phyloP scores from a whole-genome alignment of 257 asterid species.

The Nicotiana tomentosiformis region DNA sequence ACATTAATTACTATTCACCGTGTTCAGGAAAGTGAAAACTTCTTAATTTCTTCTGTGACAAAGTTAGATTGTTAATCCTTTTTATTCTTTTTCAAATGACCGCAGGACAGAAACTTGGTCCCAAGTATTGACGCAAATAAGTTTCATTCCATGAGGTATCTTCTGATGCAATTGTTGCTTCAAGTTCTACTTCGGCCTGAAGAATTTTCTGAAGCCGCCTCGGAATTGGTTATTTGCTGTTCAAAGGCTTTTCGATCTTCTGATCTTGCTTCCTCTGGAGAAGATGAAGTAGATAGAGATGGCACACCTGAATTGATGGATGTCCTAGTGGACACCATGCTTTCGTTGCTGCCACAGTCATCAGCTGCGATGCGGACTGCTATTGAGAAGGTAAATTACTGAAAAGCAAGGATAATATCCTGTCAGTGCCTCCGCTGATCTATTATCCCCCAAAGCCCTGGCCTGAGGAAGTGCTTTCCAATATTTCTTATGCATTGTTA shows the following conservation, averaged over 20 bases:
- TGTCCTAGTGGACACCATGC: slow-evolving; percentile 91
- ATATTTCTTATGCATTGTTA: neutral
- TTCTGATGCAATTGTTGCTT: slow-evolving; percentile 83
- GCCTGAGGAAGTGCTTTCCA: neutral
- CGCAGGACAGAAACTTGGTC: slow-evolving; percentile 60
- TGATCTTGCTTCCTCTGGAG: slow-evolving; percentile 57
- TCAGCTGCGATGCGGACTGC: slow-evolving; percentile 78
- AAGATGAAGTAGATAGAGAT: slow-evolving; percentile 60
- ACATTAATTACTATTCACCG: neutral
- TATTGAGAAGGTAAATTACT: slow-evolving; percentile 67
- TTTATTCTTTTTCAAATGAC: slow-evolving; percentile 10
- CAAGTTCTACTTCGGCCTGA: slow-evolving; percentile 80
- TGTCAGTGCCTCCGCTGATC: neutral
- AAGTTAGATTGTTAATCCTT: neutral
- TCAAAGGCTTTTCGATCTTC: slow-evolving; percentile 57
- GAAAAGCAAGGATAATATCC: neutral
- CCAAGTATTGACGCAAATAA: slow-evolving; percentile 42
- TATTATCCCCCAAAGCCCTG: neutral
- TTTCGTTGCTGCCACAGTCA: slow-evolving; percentile 79
- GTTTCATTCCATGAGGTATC: slow-evolving; percentile 65
- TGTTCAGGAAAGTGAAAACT: neutral
- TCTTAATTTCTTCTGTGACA: neutral
- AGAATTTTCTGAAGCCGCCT: slow-evolving; percentile 73
- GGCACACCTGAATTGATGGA: slow-evolving; percentile 64
- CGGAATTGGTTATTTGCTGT: slow-evolving; percentile 70